Base-by-base conservation (phyloP, 768 basidiomycete species). In the Tricholoma sp. region DNA sequence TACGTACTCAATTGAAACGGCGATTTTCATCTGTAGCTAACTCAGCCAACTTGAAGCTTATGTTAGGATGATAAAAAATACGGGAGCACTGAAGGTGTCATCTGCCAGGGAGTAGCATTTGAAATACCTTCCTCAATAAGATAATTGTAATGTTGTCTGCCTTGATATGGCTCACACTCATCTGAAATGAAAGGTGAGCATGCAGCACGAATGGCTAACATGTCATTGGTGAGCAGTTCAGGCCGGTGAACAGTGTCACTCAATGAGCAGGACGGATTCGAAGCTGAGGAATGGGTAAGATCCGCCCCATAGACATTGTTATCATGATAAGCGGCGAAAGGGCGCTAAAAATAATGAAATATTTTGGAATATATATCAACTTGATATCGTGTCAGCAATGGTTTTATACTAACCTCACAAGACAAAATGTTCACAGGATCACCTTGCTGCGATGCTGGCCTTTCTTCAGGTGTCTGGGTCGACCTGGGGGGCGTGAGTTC, bases 381-480 rank as follows among this genome's bases (percentile, higher is more conserved):
- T 19, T 19, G 18, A 18, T 16, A 50, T 29, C n/a, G n/a, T n/a
- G n/a, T n/a, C 21, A 49, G n/a, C 47, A 49, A 12, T 31, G 29
- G 27, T 18, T 50, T 31, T 8, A 50, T 50, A 31, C 47, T 31
- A 9, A 50, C 47, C 47, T 50, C 14, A 29, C 47, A 50, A 29
- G 47, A 9, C 47, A 18, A 2, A n/a, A 18, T 29, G 18, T 50
- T 50, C 47, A 50, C 47, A 31, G 29, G 47, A 31, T 29, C 47
- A 22, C 47, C 27, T 27, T 49, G 47, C 24, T 16, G 16, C 3
- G 29, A 1, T 16, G n/a, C 10, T 31, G 47, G 29, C 29, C 47
- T 57, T 56, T 3, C 67, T 67, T 37, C 58, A 50, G 16, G 57
- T 18, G 45, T 49, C 27, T 27, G n/a, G 11, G 45, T 27, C 14